These are phyloP conservation scores for Pseudonectria foliicola DNA, from an alignment of 2,329 filamentous ascomycete species.

Conservation along the genomic window DNA sequence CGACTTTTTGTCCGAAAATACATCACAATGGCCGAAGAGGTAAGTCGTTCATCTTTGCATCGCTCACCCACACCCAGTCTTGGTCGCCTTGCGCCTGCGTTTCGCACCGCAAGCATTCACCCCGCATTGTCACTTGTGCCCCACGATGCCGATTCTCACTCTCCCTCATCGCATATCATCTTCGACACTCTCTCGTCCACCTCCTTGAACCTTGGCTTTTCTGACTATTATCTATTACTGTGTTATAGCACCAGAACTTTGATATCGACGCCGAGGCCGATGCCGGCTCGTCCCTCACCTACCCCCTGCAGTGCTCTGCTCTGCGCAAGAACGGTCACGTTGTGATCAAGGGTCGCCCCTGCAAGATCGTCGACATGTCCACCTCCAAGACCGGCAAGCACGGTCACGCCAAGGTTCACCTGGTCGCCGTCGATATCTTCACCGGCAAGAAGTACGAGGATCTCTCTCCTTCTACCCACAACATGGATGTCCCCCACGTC, in stretches of 20 bases:
- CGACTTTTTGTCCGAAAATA: slow-evolving; percentile 31
- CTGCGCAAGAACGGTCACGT: slow-evolving; percentile 99
- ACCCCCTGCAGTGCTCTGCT: slow-evolving; percentile 98
- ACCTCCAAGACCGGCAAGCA: slow-evolving; percentile 99
- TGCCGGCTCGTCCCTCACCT: slow-evolving; percentile 91
- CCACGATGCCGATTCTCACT: slow-evolving; percentile 23
- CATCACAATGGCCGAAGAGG: slow-evolving; percentile 54
- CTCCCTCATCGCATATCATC: slow-evolving; percentile 6
- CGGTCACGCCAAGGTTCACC: slow-evolving; percentile 99
- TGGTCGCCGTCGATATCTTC: slow-evolving; percentile 98
- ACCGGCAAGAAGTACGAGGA: slow-evolving; percentile 99
- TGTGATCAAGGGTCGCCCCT: slow-evolving; percentile 96
- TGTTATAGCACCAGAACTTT: slow-evolving; percentile 48
- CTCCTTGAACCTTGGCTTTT: not conserved
- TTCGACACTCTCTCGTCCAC: slow-evolving; percentile 1
- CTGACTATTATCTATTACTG: slow-evolving; percentile 11
- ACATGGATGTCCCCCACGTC: slow-evolving; percentile 98
- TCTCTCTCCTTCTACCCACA: slow-evolving; percentile 93
- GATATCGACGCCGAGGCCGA: slow-evolving; percentile 83
- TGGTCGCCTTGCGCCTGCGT: slow-evolving; percentile 23
- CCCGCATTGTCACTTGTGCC: slow-evolving; percentile 39
- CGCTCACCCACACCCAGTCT: slow-evolving; percentile 16
- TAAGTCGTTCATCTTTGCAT: slow-evolving; percentile 30
- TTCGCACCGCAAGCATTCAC: slow-evolving; percentile 32
- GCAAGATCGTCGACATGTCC: slow-evolving; percentile 99